Percentiles rank a stretch among this genome's conserved stretches.
phyloP scores from a whole-genome alignment of 129 eudicot species.

The Logfia minima region DNA sequence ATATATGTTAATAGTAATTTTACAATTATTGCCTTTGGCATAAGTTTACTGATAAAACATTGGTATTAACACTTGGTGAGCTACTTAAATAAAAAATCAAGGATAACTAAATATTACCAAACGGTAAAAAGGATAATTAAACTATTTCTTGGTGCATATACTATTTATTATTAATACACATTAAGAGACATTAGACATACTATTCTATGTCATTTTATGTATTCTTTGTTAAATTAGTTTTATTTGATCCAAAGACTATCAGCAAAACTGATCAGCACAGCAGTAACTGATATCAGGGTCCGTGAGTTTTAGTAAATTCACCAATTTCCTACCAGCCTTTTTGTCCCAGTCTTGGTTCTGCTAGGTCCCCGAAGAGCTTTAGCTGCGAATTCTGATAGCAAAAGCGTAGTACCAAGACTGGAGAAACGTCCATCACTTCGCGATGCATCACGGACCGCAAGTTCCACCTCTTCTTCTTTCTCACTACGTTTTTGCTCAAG shows the following conservation, averaged over 20 bases:
- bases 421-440: slow-evolving; percentile 45
- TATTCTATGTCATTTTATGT: too few relatives aligned
- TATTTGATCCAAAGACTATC: not conserved
- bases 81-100: too few relatives aligned
- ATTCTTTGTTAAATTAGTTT: too few relatives aligned
- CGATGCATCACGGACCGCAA: slow-evolving; percentile 18
- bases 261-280: slow-evolving; percentile 53
- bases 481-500: slow-evolving; percentile 55
- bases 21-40: too few relatives aligned
- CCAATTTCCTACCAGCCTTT: slow-evolving; percentile 62
- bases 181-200: too few relatives aligned
- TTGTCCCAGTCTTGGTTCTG: slow-evolving; percentile 54
- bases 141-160: too few relatives aligned
- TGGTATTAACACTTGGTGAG: too few relatives aligned
- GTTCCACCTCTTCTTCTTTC: slow-evolving; percentile 44
- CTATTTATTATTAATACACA: too few relatives aligned
- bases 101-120: too few relatives aligned
- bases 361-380: slow-evolving; percentile 87
- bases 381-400: slow-evolving; percentile 75
- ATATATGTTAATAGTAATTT: too few relatives aligned
- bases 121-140: too few relatives aligned
- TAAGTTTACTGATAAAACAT: too few relatives aligned
- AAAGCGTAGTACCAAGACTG: slow-evolving; percentile 70
- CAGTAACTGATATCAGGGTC: slow-evolving; percentile 75
- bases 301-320: slow-evolving; percentile 77